Percentiles rank a stretch among this genome's conserved stretches.
phyloP scores from a whole-genome alignment of 2,329 filamentous ascomycete genomes.

The Cladosporium sp. region DNA sequence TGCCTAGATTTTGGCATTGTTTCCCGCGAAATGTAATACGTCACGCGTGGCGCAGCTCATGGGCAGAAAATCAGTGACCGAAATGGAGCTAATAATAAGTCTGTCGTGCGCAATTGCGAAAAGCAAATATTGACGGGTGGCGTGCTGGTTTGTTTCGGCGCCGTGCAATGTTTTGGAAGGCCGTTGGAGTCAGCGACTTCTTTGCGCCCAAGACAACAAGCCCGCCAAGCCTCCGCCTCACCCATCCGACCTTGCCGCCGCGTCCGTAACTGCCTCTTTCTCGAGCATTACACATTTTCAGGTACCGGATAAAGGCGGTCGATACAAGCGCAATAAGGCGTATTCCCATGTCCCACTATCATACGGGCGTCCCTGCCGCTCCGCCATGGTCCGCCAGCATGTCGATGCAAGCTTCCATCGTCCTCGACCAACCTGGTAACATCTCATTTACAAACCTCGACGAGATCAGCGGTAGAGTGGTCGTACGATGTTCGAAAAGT shows the following conservation, averaged over 20 bases:
- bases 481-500: slow-evolving; percentile 38
- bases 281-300: too few species aligned
- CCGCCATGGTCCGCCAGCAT: slow-evolving; percentile 10
- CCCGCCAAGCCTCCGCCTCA: neutral
- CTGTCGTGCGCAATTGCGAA: too few species aligned
- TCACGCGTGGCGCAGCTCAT: too few species aligned
- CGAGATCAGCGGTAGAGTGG: slow-evolving; percentile 54
- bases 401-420: slow-evolving; percentile 25
- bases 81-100: too few species aligned
- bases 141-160: too few species aligned
- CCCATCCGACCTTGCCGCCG: neutral
- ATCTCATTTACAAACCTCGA: slow-evolving; percentile 63
- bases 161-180: too few species aligned
- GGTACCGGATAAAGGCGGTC: too few species aligned
- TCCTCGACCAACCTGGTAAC: slow-evolving; percentile 28
- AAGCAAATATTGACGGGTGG: too few species aligned
- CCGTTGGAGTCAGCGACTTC: neutral
- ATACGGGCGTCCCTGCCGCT: neutral
- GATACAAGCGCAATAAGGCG: too few species aligned
- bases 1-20: too few species aligned
- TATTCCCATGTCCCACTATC: slow-evolving; percentile 2
- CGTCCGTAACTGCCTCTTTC: neutral
- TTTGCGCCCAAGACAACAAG: neutral
- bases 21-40: too few species aligned
- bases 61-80: too few species aligned